Percentiles rank a stretch among this genome's conserved stretches.
phyloP scores from a whole-genome alignment of 768 basidiomycete genomes.

The Boletus vermiculosoides region DNA sequence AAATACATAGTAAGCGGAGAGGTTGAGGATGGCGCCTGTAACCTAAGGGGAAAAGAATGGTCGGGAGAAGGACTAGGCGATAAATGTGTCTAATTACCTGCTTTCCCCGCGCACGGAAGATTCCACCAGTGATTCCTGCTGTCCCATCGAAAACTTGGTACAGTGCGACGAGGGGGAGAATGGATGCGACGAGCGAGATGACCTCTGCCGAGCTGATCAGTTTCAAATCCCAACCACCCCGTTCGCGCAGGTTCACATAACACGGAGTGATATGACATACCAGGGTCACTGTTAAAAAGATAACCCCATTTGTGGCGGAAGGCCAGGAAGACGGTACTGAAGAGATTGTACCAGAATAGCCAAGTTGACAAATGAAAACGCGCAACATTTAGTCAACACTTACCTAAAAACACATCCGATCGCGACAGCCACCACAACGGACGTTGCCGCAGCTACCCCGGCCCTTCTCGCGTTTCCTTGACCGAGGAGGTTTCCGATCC shows the following conservation, averaged over 20 bases:
- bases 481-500: constrained; percentile 87
- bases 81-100: constrained; percentile 41
- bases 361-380: not conserved
- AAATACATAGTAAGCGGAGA: constrained; percentile 74
- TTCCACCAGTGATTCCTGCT: constrained; percentile 64
- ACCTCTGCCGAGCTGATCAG: constrained; percentile 40
- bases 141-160: constrained; percentile 88
- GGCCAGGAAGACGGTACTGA: constrained; percentile 51
- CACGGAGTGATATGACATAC: constrained; percentile 30
- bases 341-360: not conserved
- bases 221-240: not conserved
- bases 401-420: constrained; percentile 71
- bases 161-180: constrained; percentile 73
- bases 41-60: constrained; percentile 37
- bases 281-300: constrained; percentile 69
- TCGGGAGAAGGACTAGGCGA: not conserved
- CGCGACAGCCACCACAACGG: constrained; percentile 62
- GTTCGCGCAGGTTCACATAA: not conserved
- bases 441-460: constrained; percentile 57
- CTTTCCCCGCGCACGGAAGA: constrained; percentile 81
- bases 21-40: constrained; percentile 63
- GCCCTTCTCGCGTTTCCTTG: constrained; percentile 76
- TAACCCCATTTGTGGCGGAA: constrained; percentile 70
- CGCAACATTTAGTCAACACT: constrained; percentile 1
- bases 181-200: constrained; percentile 47